A percentile compares a stretch with the other conserved stretches of the same genome.
Conservation (phyloP, 805 yeast species). For the Suhomyces prunicola region DNA sequence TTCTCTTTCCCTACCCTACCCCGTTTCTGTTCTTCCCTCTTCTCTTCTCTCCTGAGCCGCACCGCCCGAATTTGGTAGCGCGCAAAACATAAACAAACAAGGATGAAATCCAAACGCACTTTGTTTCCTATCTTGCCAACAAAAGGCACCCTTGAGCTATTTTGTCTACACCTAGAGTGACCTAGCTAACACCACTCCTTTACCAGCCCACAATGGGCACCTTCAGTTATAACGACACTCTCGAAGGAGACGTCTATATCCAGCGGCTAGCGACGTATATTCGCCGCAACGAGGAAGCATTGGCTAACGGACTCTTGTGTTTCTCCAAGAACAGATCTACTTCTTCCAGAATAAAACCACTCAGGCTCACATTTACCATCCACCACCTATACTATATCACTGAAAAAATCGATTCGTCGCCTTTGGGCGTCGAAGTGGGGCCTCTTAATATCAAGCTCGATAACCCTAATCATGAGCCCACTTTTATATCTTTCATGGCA, state of each 20-base stretch:
- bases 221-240: conserved; percentile 30
- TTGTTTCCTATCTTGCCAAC: too few relatives aligned
- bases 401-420: conserved; percentile 53
- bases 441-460: conserved; percentile 61
- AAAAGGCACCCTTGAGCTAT: too few relatives aligned
- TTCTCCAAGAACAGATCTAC: conserved; percentile 40
- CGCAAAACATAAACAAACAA: conserved; percentile 3
- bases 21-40: neutral
- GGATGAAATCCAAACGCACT: neutral
- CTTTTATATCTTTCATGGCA: conserved; percentile 56
- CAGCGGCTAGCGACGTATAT: conserved; percentile 53
- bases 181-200: neutral
- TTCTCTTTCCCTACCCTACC: neutral
- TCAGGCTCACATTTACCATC: conserved; percentile 54
- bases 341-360: conserved; percentile 42
- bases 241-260: conserved; percentile 57
- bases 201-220: conserved; percentile 15
- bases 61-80: neutral
- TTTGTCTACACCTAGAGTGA: too few relatives aligned
- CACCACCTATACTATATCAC: conserved; percentile 62
- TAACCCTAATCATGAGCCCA: conserved; percentile 52
- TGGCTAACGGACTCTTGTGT: conserved; percentile 57
- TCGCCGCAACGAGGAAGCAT: conserved; percentile 53
- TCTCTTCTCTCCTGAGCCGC: neutral
- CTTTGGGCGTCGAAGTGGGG: conserved; percentile 51